These are phyloP conservation scores for Diaporthe ilicicola DNA, from an alignment of 2,329 filamentous ascomycete genomes.

Conservation along the genomic window DNA sequence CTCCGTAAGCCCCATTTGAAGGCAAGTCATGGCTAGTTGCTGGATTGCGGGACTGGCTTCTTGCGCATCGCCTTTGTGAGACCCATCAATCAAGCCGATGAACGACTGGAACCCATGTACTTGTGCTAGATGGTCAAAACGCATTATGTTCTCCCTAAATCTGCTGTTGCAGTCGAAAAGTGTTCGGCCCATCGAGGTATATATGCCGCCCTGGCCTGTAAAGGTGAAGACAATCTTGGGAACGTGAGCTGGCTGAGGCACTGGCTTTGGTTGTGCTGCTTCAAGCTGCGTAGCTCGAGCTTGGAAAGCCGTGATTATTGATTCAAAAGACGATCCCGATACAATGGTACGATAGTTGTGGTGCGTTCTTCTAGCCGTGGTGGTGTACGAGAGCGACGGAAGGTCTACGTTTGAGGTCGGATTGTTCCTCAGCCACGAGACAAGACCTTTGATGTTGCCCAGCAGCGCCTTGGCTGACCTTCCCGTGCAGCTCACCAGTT, in stretches of 20 bases:
- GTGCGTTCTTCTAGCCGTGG: conserved; percentile 71
- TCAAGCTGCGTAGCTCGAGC: conserved; percentile 45
- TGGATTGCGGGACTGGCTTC: conserved; percentile 59
- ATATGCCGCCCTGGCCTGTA: conserved; percentile 65
- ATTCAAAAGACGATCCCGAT: conserved; percentile 48
- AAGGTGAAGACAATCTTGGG: conserved; percentile 62
- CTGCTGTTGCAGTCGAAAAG: neutral
- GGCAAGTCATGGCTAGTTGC: conserved; percentile 55
- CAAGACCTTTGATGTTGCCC: conserved; percentile 64
- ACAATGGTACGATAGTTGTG: conserved; percentile 64
- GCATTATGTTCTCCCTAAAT: conserved; percentile 48
- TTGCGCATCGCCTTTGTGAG: conserved; percentile 47
- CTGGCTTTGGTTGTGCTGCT: conserved; percentile 46
- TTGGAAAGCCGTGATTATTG: conserved; percentile 52
- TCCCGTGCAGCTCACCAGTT: conserved; percentile 65
- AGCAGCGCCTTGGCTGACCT: conserved; percentile 65
- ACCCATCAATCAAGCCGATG: conserved; percentile 55
- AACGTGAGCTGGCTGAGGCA: conserved; percentile 33
- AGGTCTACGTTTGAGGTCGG: conserved; percentile 55
- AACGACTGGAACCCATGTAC: conserved; percentile 63
- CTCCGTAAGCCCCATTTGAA: conserved; percentile 65
- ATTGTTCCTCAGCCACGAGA: conserved; percentile 60
- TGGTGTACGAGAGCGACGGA: conserved; percentile 70
- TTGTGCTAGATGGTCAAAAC: conserved; percentile 63
- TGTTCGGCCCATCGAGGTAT: conserved; percentile 57